phyloP scores from a whole-genome alignment of 176 grass and related monocot species.

The Hsuehochloa calcarea region DNA sequence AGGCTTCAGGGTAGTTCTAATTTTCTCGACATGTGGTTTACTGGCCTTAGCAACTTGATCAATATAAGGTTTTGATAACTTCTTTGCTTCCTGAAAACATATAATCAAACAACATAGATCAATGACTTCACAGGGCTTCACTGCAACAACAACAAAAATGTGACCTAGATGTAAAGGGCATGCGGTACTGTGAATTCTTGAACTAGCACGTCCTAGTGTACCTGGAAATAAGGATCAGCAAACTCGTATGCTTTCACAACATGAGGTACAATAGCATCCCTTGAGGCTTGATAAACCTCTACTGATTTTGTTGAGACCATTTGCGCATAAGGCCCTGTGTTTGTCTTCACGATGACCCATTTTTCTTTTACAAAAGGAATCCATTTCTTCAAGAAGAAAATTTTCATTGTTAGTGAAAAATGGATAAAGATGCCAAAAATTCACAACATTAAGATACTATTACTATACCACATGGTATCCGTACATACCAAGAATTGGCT shows the following conservation, averaged over 20 bases:
- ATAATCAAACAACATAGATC: conserved; percentile 1
- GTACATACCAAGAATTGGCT: not conserved
- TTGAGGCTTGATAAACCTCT: conserved; percentile 73
- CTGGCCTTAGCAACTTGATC: conserved; percentile 69
- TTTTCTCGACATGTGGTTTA: conserved; percentile 74
- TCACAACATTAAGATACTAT: not conserved
- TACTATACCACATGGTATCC: not conserved
- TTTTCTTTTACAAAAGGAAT: conserved; percentile 61
- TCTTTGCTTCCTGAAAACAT: conserved; percentile 68
- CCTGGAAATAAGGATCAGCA: conserved; percentile 79
- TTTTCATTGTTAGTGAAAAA: conserved; percentile 20
- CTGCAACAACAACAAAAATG: not conserved
- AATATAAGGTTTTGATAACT: conserved; percentile 81
- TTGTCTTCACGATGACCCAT: conserved; percentile 49
- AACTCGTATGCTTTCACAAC: conserved; percentile 57
- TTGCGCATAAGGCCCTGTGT: conserved; percentile 60
- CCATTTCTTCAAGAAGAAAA: conserved; percentile 68
- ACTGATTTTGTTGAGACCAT: conserved; percentile 60
- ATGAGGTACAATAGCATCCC: conserved; percentile 51
- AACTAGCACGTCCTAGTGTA: conserved; percentile 34
- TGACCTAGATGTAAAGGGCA: not conserved
- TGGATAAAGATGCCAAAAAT: conserved; percentile 24
- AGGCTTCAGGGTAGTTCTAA: conserved; percentile 57
- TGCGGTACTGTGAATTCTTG: not conserved
- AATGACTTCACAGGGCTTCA: not conserved